Conservation (phyloP, 495 filamentous ascomycete genomes). For the Penicillium bovifimosum region DNA sequence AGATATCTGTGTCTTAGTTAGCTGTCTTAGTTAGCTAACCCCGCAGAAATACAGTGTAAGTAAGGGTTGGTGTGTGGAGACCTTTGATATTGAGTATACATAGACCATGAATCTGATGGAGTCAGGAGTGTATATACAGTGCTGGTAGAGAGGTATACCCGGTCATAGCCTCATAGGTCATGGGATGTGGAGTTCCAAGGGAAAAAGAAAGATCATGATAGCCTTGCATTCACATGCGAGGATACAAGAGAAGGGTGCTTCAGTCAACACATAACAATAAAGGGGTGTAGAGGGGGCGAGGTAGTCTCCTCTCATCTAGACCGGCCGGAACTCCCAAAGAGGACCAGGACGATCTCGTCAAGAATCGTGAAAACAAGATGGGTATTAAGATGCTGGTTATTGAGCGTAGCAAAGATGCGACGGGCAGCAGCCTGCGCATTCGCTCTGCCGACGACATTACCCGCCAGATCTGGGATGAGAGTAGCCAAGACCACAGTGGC, state of each 20-base stretch:
- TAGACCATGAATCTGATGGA: neutral
- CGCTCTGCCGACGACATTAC: conserved; percentile 74
- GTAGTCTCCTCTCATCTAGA: conserved; percentile 2
- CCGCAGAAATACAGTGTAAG: no score
- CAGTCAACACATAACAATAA: neutral
- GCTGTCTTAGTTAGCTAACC: no score
- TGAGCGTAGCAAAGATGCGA: conserved; percentile 74
- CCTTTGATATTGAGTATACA: neutral
- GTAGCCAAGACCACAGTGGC: conserved; percentile 76
- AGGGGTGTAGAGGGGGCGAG: neutral
- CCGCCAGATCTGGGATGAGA: conserved; percentile 73
- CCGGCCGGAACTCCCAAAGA: conserved; percentile 52
- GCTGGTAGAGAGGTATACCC: neutral
- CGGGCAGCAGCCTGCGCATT: conserved; percentile 82
- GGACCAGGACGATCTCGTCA: conserved; percentile 68
- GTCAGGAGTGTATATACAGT: conserved; percentile 3
- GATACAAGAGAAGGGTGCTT: neutral
- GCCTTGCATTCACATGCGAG: neutral
- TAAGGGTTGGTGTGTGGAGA: neutral
- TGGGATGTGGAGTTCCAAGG: neutral
- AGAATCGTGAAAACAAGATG: conserved; percentile 74
- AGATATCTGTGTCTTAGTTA: no score
- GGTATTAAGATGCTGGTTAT: conserved; percentile 63
- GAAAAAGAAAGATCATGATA: neutral
- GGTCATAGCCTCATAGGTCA: neutral